These are phyloP conservation scores for Talaromyces pinophilus DNA, from an alignment of 2,329 filamentous ascomycete genomes.

Conservation along the genomic window DNA sequence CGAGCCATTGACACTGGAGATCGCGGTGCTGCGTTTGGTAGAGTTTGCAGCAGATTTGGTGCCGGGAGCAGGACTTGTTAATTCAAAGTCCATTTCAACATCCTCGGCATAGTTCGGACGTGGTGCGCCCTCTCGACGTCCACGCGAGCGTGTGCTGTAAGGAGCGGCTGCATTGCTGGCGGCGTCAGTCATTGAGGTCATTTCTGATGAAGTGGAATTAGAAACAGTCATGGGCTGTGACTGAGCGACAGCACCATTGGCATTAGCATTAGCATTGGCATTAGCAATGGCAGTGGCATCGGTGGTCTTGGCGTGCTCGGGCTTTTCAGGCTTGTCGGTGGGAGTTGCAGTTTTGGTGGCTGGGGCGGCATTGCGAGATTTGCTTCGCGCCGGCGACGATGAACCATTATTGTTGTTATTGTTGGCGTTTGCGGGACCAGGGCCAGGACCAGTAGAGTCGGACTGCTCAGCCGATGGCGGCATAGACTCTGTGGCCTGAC, in stretches of 20 bases:
- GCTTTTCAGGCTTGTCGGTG: conserved; percentile 6
- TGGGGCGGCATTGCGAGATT: conserved; percentile 19
- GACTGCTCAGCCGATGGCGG: conserved; percentile 33
- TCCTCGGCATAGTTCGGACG: conserved; percentile 96
- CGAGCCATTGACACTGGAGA: conserved; percentile 32
- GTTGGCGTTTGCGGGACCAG: conserved; percentile 18
- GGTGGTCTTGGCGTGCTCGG: conserved; percentile 3
- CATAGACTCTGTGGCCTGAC: conserved; percentile 32
- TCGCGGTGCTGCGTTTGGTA: conserved; percentile 24
- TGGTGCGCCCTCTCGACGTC: conserved; percentile 69
- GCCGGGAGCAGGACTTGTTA: conserved; percentile 35
- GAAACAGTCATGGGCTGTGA: conserved; percentile 49
- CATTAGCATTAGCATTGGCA: conserved; percentile 25
- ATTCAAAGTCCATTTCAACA: conserved; percentile 85
- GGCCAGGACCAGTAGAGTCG: conserved; percentile 27
- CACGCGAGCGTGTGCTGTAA: conserved; percentile 93
- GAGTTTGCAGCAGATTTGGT: conserved; percentile 30
- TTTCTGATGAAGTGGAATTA: conserved; percentile 45
- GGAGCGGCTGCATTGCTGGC: conserved; percentile 58
- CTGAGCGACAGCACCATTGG: conserved; percentile 34
- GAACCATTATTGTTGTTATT: neutral
- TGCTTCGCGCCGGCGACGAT: conserved; percentile 38
- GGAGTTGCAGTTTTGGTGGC: conserved; percentile 15
- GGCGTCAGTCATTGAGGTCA: conserved; percentile 38
- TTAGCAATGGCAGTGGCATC: conserved; percentile 23